Evolutionary conservation across 1,284 basidiomycete genomes (phyloP), one percentile per base, ranked within the genome.

Genomic region (Leccinum solheimii): DNA sequence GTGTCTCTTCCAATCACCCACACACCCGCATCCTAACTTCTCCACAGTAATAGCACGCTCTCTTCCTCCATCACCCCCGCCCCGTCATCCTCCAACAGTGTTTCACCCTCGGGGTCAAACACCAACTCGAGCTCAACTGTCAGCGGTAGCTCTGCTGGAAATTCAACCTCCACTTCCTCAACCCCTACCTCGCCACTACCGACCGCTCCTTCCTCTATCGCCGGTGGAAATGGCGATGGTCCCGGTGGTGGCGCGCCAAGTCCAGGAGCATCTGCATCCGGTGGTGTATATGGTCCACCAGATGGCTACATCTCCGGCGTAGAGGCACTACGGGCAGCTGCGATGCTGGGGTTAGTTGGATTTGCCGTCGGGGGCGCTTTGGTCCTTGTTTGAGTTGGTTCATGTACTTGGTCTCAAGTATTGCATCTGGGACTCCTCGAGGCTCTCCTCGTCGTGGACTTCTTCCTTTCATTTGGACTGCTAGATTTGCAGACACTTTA

Each of bases 251-350:
- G 82, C 32, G 83, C 82, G 5, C 80, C 81, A 16, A 79, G 78
- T 64, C 78, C 80, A 34, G 83, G 87, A 27, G 68, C 76, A 45
- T 63, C 66, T 32, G 75, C 55, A 38, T 11, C 77, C 3, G 77
- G 71, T 27, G 66, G 75, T 3, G 76, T 81, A 34, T 86, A 80
- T 64, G 88, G 89, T 27, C 89, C 89, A 45, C 77, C 79, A 56
- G 88, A 91, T 65, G 70, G 78, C 59, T 90, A 85, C 73, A 85
- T 84, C 63, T 81, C 87, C 19, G 81, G 78, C n/a, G 88, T 84
- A 11, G 66, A 76, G 4, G 73, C 78, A 2, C 75, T 86, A 43
- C 75, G 76, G 59, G 73, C 62, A 34, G 60, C 67, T 27, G 68
- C 58, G 5, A 34, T 73, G 40, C 56, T 73, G 13, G 75, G 77